These are phyloP conservation scores for Glycine soja DNA, from an alignment of 306 rosid species.

Conservation along the genomic window DNA sequence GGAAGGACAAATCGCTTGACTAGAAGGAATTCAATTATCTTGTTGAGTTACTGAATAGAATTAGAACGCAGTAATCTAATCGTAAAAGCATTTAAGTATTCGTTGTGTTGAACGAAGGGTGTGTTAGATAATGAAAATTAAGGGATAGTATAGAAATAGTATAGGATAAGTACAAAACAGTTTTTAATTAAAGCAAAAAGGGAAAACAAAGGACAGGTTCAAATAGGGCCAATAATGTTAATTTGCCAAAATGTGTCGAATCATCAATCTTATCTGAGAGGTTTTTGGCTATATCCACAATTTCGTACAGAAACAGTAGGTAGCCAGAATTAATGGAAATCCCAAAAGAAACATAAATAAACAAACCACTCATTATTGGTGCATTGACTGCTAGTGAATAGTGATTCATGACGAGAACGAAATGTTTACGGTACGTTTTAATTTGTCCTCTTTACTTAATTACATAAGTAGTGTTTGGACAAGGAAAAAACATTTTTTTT, in stretches of 20 bases:
- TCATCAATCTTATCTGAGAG: neutral
- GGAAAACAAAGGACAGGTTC: neutral
- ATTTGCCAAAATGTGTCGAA: neutral
- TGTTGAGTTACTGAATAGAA: neutral
- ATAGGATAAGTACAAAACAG: neutral
- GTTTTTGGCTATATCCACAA: neutral
- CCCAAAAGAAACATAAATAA: neutral
- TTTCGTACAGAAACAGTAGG: neutral
- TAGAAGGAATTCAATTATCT: no score
- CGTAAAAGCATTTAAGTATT: no score
- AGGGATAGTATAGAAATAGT: neutral
- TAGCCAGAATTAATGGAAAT: neutral
- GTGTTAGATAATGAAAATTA: neutral
- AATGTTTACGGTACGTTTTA: neutral
- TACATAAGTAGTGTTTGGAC: neutral
- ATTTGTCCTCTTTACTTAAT: neutral
- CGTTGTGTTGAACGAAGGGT: no score
- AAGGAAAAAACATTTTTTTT: no score
- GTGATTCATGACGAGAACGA: neutral
- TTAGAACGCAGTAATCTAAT: neutral
- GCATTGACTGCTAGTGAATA: no score
- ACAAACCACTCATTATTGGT: neutral
- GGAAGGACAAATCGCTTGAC: neutral
- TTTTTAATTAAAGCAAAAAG: neutral
- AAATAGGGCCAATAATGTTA: neutral